A percentile compares a stretch with the other conserved stretches of the same genome.
phyloP scores from a whole-genome alignment of 805 yeast species.

The Isabelozyma heimii region DNA sequence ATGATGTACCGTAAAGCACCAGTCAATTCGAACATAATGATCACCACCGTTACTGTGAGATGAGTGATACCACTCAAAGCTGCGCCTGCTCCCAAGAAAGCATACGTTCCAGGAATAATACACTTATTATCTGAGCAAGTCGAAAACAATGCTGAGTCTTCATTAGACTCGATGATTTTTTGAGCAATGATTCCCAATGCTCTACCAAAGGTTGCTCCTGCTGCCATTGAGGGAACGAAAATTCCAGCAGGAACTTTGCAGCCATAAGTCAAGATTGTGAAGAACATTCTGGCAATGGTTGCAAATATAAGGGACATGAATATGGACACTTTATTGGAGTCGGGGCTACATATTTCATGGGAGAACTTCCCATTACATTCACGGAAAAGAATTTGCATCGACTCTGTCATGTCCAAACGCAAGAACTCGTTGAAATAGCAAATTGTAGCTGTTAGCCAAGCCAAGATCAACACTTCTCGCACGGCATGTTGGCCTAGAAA shows the following conservation, averaged over 20 bases:
- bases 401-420: slow-evolving; percentile 88
- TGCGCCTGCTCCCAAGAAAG: slow-evolving; percentile 95
- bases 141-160: slow-evolving; percentile 32
- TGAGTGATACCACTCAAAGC: slow-evolving; percentile 93
- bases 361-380: slow-evolving; percentile 61
- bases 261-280: slow-evolving; percentile 86
- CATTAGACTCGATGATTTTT: slow-evolving; percentile 23
- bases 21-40: slow-evolving; percentile 93
- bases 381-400: slow-evolving; percentile 85
- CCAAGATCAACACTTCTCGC: slow-evolving; percentile 67
- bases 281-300: slow-evolving; percentile 62
- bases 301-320: slow-evolving; percentile 63
- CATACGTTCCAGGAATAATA: slow-evolving; percentile 91
- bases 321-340: slow-evolving; percentile 26
- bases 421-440: slow-evolving; percentile 84
- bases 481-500: slow-evolving; percentile 59
- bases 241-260: slow-evolving; percentile 97
- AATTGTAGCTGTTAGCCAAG: slow-evolving; percentile 67
- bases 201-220: slow-evolving; percentile 93
- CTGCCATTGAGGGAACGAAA: slow-evolving; percentile 94
- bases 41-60: slow-evolving; percentile 87
- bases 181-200: slow-evolving; percentile 77
- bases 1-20: slow-evolving; percentile 90
- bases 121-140: slow-evolving; percentile 43
- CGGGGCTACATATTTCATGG: slow-evolving; percentile 38